phyloP scores from a whole-genome alignment of 2,329 filamentous ascomycete genomes.

The Reticulascus tulasneorum region DNA sequence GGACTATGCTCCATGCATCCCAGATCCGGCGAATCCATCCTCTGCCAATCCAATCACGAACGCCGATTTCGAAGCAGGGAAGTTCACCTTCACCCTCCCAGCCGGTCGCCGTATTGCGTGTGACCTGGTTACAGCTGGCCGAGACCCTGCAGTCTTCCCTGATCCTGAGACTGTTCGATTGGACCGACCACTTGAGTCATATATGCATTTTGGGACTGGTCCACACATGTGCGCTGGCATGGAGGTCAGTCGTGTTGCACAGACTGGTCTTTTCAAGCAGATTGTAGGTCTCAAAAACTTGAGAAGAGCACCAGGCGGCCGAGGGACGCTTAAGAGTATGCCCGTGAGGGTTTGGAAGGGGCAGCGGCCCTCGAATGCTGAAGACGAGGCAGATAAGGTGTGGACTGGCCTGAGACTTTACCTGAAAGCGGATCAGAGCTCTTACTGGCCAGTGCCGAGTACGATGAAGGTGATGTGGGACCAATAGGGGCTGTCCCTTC shows the following conservation, averaged over 20 bases:
- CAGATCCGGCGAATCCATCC: conserved; percentile 14
- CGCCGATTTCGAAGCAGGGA: conserved; percentile 12
- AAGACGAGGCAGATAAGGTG: conserved; percentile 1
- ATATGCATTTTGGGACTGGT: conserved; percentile 50
- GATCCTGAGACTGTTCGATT: conserved; percentile 45
- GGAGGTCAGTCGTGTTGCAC: conserved; percentile 30
- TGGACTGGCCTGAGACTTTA: conserved; percentile 19
- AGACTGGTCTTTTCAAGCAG: conserved; percentile 19
- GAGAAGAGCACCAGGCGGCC: conserved; percentile 15
- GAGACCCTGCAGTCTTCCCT: conserved; percentile 45
- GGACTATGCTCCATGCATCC: conserved; percentile 19
- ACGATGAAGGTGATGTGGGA: conserved; percentile 20
- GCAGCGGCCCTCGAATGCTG: conserved; percentile 10
- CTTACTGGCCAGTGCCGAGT: conserved; percentile 17
- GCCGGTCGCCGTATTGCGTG: conserved; percentile 46
- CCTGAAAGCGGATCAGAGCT: conserved; percentile 21
- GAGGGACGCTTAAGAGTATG: conserved; percentile 20
- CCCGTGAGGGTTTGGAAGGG: conserved; percentile 16
- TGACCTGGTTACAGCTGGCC: conserved; percentile 44
- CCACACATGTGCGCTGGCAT: conserved; percentile 35
- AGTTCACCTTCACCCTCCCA: conserved; percentile 9
- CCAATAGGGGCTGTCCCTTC: no score
- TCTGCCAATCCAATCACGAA: conserved; percentile 12
- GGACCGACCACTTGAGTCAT: conserved; percentile 44
- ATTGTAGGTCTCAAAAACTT: conserved; percentile 20